A percentile compares a stretch with the other conserved stretches of the same genome.
These are phyloP conservation scores for Leccinum insigne DNA, from an alignment of 1,284 basidiomycete species.

Conservation along the genomic window DNA sequence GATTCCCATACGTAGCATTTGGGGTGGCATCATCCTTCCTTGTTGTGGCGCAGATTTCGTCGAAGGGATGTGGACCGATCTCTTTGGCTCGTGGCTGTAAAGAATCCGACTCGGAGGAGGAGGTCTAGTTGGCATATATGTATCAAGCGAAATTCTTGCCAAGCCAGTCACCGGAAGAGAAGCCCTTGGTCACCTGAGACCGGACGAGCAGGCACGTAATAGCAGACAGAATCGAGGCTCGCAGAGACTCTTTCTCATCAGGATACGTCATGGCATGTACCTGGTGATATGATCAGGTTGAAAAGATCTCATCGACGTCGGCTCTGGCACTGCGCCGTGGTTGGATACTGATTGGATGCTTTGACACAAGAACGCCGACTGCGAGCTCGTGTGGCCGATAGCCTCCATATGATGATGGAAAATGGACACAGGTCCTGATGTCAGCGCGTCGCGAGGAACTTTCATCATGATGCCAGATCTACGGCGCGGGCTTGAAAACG, in stretches of 20 bases:
- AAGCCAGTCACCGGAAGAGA: constrained; percentile 2
- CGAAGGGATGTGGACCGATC: not conserved
- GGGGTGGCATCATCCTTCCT: constrained; percentile 5
- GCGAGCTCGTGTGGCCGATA: constrained; percentile 13
- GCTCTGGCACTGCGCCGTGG: constrained; percentile 9
- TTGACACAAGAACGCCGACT: constrained; percentile 11
- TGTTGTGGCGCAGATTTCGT: constrained; percentile 12
- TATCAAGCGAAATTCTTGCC: not conserved
- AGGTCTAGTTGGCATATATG: not conserved
- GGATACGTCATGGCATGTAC: constrained; percentile 13
- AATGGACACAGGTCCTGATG: constrained; percentile 18
- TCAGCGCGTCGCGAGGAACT: constrained; percentile 13
- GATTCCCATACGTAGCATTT: constrained; percentile 17
- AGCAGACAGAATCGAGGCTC: constrained; percentile 1
- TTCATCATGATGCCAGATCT: constrained; percentile 22
- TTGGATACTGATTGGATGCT: constrained; percentile 8
- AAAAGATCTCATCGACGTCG: constrained; percentile 3
- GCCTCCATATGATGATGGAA: constrained; percentile 19
- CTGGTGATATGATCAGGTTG: constrained; percentile 11
- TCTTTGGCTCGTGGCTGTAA: constrained; percentile 3
- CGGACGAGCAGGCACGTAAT: constrained; percentile 13
- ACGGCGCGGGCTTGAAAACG: constrained; percentile 16
- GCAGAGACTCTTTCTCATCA: not conserved
- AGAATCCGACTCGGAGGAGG: not conserved
- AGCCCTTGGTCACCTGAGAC: not conserved